Conservation (phyloP, 106 monocot species). For the Acorus calamus region DNA sequence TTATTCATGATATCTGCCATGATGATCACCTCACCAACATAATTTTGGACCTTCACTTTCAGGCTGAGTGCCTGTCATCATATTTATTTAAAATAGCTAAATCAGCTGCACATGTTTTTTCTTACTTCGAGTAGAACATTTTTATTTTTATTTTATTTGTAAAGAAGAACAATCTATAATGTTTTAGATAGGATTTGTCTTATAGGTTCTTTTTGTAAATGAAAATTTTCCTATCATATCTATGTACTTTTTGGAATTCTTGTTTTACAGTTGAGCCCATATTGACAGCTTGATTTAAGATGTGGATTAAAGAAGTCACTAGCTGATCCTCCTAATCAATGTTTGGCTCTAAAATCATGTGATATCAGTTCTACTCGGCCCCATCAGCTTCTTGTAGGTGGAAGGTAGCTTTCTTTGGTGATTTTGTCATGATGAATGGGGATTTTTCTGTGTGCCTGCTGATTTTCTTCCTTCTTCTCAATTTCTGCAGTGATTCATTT, state of each 20-base stretch:
- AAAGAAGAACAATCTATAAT: neutral
- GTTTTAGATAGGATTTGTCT: neutral
- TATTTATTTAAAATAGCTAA: too few species aligned
- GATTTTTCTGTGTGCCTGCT: neutral
- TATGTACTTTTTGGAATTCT: too few species aligned
- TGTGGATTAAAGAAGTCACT: constrained; percentile 81
- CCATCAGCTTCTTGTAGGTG: constrained; percentile 95
- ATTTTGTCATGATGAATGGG: neutral
- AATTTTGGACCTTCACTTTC: too few species aligned
- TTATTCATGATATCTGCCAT: too few species aligned
- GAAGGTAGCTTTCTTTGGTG: constrained; percentile 45
- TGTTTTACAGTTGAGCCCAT: too few species aligned
- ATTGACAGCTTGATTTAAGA: constrained; percentile 77
- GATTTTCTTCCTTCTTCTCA: constrained; percentile 3
- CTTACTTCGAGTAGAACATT: neutral
- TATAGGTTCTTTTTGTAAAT: neutral
- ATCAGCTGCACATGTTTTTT: too few species aligned
- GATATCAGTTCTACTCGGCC: constrained; percentile 87
- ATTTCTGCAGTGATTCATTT: constrained; percentile 75
- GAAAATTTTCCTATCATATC: neutral
- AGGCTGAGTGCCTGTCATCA: too few species aligned
- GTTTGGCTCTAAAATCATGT: constrained; percentile 76
- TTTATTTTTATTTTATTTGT: neutral
- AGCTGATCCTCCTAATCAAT: constrained; percentile 55
- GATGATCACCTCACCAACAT: too few species aligned